Evolutionary conservation across 441 rosid species (phyloP).

Genomic region (Croton laevigatus): DNA sequence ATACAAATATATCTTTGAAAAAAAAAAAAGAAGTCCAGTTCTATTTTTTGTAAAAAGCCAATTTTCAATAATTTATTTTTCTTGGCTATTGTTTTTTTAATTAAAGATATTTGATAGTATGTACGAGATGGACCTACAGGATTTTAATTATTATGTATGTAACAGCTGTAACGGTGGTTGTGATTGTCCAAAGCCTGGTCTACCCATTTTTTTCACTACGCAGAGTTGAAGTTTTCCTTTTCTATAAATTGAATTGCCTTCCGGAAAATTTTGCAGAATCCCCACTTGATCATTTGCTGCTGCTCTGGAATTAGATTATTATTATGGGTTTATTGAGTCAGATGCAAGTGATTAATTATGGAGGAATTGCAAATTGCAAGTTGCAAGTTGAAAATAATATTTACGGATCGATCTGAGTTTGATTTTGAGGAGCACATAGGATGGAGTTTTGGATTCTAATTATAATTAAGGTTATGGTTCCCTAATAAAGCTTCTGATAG

Average conservation of each 20-base stretch:
- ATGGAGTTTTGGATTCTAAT: neutral
- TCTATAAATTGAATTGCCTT: neutral
- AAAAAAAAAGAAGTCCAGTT: too few species aligned
- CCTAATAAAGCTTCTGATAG: too few species aligned
- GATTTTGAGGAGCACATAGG: neutral
- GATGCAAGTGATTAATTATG: neutral
- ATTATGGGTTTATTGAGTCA: neutral
- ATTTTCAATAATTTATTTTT: too few species aligned
- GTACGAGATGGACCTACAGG: slow-evolving; percentile 17
- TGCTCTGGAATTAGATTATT: neutral
- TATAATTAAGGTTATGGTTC: neutral
- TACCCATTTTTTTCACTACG: neutral
- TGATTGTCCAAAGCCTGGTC: slow-evolving; percentile 15
- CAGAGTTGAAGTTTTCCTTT: neutral
- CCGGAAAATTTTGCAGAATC: neutral
- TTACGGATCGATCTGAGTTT: neutral
- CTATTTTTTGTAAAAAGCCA: too few species aligned
- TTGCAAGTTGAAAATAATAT: neutral
- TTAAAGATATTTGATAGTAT: neutral
- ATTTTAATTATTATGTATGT: neutral
- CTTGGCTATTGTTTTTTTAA: neutral
- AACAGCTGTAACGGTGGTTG: slow-evolving; percentile 36
- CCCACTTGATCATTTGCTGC: slow-evolving; percentile 11
- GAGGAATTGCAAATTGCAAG: neutral
- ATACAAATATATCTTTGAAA: too few species aligned